Evolutionary conservation across 2,329 filamentous ascomycete genomes (phyloP).

Genomic region (Karstenula rhodostoma): DNA sequence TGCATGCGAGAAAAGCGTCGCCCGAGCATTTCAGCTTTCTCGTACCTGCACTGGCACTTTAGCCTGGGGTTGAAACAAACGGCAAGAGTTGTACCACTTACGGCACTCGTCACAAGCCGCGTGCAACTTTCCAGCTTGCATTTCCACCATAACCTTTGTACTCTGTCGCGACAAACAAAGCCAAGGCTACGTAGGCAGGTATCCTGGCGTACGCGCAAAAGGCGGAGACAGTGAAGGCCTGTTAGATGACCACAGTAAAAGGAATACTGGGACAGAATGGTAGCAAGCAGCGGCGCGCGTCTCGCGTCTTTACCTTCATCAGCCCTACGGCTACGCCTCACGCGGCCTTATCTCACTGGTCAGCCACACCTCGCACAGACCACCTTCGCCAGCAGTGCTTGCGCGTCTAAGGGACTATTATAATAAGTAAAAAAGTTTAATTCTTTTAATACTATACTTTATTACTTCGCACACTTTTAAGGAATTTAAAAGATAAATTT

Average conservation of each 20-base stretch:
- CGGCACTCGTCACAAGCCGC: slow-evolving; percentile 48
- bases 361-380: no score
- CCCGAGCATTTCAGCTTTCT: slow-evolving; percentile 61
- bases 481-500: no score
- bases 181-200: not conserved
- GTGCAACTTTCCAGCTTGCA: slow-evolving; percentile 39
- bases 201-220: not conserved
- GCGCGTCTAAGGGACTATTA: no score
- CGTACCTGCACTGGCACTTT: slow-evolving; percentile 42
- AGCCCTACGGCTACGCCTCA: slow-evolving; percentile 12
- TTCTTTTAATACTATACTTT: no score
- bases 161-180: not conserved
- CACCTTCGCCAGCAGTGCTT: no score
- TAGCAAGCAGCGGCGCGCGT: slow-evolving; percentile 7
- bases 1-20: slow-evolving; percentile 52
- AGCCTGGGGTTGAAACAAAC: slow-evolving; percentile 3
- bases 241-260: slow-evolving; percentile 2
- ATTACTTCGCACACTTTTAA: no score
- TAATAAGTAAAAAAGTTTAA: no score
- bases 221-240: not conserved
- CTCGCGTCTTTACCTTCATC: slow-evolving; percentile 11
- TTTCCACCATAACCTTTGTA: slow-evolving; percentile 26
- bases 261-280: not conserved
- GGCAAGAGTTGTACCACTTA: slow-evolving; percentile 29
- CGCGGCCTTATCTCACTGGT: no score